A percentile compares a stretch with the other conserved stretches of the same genome.
These are phyloP conservation scores for Claviceps cyperi DNA, from an alignment of 2,329 filamentous ascomycete species.

Conservation along the genomic window DNA sequence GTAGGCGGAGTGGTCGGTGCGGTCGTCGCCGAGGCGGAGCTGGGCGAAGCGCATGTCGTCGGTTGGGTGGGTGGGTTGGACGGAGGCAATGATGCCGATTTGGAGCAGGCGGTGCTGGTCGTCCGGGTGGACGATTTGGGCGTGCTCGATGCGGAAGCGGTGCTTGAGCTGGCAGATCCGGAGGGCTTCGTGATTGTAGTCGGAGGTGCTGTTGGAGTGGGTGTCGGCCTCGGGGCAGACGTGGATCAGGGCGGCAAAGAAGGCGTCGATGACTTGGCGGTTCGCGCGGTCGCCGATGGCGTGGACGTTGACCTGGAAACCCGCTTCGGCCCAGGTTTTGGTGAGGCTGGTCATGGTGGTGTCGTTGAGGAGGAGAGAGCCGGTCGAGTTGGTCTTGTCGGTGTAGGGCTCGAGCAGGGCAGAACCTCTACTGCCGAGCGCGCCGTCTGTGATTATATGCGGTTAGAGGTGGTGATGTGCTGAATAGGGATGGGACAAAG, in stretches of 20 bases:
- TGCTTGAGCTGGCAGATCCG: slow-evolving; percentile 35
- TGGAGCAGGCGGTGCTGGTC: slow-evolving; percentile 46
- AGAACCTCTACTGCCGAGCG: slow-evolving; percentile 56
- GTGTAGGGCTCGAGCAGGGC: slow-evolving; percentile 57
- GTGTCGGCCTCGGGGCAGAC: slow-evolving; percentile 29
- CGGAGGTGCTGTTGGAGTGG: slow-evolving; percentile 15
- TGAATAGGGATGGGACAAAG: too few relatives aligned
- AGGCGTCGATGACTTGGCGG: slow-evolving; percentile 47
- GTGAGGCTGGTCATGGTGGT: slow-evolving; percentile 39
- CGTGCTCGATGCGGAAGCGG: slow-evolving; percentile 55
- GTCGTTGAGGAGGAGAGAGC: slow-evolving; percentile 53
- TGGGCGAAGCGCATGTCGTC: slow-evolving; percentile 57
- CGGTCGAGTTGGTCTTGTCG: slow-evolving; percentile 43
- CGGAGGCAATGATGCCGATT: slow-evolving; percentile 50
- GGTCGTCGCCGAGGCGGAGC: slow-evolving; percentile 39
- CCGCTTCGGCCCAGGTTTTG: slow-evolving; percentile 41
- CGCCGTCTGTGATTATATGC: slow-evolving; percentile 39
- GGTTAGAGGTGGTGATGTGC: neutral
- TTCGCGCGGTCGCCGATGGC: slow-evolving; percentile 59
- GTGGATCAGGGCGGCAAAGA: slow-evolving; percentile 39
- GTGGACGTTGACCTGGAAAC: slow-evolving; percentile 58
- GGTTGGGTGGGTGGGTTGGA: slow-evolving; percentile 60
- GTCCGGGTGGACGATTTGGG: slow-evolving; percentile 53
- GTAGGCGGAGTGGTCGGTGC: slow-evolving; percentile 45
- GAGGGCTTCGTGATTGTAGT: slow-evolving; percentile 16